Percentiles rank a stretch among this genome's conserved stretches.
Evolutionary conservation across 2,329 filamentous ascomycete genomes (phyloP).

Genomic region (Talaromyces funiculosus): DNA sequence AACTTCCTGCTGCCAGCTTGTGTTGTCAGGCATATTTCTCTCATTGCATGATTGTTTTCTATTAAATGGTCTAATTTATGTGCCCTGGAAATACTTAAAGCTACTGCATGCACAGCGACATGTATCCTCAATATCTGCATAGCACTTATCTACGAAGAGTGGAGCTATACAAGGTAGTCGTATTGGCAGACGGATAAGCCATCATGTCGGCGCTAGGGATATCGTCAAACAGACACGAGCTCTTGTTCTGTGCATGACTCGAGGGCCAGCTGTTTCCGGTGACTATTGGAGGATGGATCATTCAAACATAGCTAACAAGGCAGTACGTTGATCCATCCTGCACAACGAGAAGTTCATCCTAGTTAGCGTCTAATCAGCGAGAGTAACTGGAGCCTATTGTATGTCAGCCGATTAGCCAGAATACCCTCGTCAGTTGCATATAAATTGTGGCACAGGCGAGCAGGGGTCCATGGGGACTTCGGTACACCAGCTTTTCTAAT

Average conservation of each 20-base stretch:
- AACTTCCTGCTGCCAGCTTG: not conserved
- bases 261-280: not conserved
- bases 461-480: not conserved
- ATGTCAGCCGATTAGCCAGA: not conserved
- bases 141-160: not conserved
- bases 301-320: not conserved
- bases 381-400: not conserved
- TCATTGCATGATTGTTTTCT: not conserved
- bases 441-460: not conserved
- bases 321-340: not conserved
- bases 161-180: not conserved
- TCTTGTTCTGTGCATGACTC: not conserved
- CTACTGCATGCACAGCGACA: not conserved
- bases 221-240: not conserved
- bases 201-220: not conserved
- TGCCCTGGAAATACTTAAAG: not conserved
- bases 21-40: not conserved
- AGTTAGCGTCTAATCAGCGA: not conserved
- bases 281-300: not conserved
- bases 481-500: not conserved
- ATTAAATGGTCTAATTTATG: not conserved
- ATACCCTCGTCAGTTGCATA: not conserved
- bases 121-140: not conserved
- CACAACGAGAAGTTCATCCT: not conserved
- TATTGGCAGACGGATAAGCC: not conserved